Conservation (phyloP, 2,329 filamentous ascomycete genomes). For the Pseudonectria buxi region DNA sequence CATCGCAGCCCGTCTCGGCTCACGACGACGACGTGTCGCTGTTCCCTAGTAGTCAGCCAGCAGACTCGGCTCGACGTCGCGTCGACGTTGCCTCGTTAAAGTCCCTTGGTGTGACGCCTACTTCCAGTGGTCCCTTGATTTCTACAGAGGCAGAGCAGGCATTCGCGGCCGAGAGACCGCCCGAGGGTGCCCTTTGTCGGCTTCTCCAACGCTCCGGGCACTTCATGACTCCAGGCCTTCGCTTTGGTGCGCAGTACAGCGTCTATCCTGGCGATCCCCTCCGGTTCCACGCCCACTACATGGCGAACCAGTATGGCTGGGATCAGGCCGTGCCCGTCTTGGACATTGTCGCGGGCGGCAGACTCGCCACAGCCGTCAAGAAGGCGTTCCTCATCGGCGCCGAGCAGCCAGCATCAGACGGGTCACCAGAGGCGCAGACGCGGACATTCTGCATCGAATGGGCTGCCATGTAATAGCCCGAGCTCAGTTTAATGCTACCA, state of each 20-base stretch:
- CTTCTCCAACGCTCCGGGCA: slow-evolving; percentile 74
- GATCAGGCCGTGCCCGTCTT: slow-evolving; percentile 78
- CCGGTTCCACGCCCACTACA: slow-evolving; percentile 91
- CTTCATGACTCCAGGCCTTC: slow-evolving; percentile 84
- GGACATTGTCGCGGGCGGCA: slow-evolving; percentile 77
- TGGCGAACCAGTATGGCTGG: slow-evolving; percentile 80
- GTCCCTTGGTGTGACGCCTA: slow-evolving; percentile 29
- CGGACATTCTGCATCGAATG: slow-evolving; percentile 84
- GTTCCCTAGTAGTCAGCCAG: slow-evolving; percentile 13
- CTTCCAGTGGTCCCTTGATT: slow-evolving; percentile 27
- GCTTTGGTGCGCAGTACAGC: slow-evolving; percentile 90
- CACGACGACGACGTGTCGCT: slow-evolving; percentile 9
- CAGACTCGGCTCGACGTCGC: slow-evolving; percentile 7
- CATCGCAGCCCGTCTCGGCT: slow-evolving; percentile 2
- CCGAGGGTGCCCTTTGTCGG: slow-evolving; percentile 57
- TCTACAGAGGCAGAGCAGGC: slow-evolving; percentile 7
- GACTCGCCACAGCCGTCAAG: slow-evolving; percentile 90
- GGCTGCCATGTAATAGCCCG: slow-evolving; percentile 70
- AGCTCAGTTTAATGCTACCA: slow-evolving; percentile 7
- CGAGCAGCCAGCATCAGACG: slow-evolving; percentile 34
- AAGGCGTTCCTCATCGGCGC: slow-evolving; percentile 89
- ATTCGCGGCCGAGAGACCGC: slow-evolving; percentile 10
- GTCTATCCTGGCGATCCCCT: slow-evolving; percentile 94
- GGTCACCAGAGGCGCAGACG: slow-evolving; percentile 36
- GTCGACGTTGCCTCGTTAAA: slow-evolving; percentile 9